Evolutionary conservation across 129 eudicot species (phyloP).

Genomic region (Tagetes patula): DNA sequence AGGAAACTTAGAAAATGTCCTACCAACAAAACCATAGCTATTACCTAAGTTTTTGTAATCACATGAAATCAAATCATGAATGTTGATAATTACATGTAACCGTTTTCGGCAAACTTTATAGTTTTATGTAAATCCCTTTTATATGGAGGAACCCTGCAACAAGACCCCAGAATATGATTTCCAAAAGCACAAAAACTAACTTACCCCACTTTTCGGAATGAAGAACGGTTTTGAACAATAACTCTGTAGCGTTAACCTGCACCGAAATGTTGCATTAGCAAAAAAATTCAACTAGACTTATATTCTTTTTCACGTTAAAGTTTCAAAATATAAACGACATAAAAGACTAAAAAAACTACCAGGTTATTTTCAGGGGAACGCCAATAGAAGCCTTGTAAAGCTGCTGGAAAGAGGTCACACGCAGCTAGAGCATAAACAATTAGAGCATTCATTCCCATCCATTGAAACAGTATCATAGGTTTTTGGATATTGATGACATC

Average conservation of each 20-base stretch:
- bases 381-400: constrained; percentile 86
- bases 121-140: constrained; percentile 58
- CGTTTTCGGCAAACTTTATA: constrained; percentile 31
- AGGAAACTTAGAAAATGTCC: background rate
- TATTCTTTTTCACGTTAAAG: background rate
- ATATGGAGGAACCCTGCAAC: constrained; percentile 74
- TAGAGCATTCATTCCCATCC: constrained; percentile 99
- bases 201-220: constrained; percentile 78
- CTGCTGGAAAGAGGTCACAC: constrained; percentile 76
- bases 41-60: background rate
- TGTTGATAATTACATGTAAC: constrained; percentile 11
- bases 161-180: constrained; percentile 79
- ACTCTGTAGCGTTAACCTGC: constrained; percentile 64
- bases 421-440: constrained; percentile 87
- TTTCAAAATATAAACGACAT: background rate
- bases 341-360: constrained; percentile 39
- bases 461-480: constrained; percentile 58
- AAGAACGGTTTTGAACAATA: constrained; percentile 42
- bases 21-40: constrained; percentile 2
- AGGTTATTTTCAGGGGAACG: constrained; percentile 80
- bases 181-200: constrained; percentile 64
- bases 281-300: background rate
- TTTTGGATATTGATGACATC: constrained; percentile 59
- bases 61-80: background rate
- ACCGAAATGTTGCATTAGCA: constrained; percentile 24